These are phyloP conservation scores for Pestalotiopsis sp. DNA, from an alignment of 2,329 filamentous ascomycete species.

Conservation along the genomic window DNA sequence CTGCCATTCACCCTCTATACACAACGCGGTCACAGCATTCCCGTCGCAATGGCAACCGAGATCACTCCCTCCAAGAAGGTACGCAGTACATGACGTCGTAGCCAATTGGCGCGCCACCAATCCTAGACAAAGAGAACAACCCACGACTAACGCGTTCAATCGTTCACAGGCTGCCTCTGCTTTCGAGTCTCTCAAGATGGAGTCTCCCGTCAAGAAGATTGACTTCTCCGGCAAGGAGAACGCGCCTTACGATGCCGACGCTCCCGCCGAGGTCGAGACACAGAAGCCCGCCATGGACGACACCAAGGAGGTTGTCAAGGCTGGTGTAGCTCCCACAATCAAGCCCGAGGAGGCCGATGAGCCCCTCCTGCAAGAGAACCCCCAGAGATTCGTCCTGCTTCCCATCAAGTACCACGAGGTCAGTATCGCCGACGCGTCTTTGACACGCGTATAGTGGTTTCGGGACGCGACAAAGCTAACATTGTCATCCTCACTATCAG, in stretches of 20 bases:
- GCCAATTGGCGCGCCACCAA: constrained; percentile 21
- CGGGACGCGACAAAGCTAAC: constrained; percentile 39
- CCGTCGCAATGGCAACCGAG: constrained; percentile 71
- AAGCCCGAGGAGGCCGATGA: constrained; percentile 78
- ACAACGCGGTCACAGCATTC: constrained; percentile 21
- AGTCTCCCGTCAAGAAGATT: constrained; percentile 89
- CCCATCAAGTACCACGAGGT: constrained; percentile 99
- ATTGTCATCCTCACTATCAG: constrained; percentile 47
- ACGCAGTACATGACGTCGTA: constrained; percentile 36
- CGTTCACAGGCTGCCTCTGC: constrained; percentile 75
- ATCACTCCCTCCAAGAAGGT: constrained; percentile 65
- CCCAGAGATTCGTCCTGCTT: constrained; percentile 94
- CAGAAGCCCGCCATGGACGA: constrained; percentile 61
- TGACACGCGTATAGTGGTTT: constrained; percentile 71
- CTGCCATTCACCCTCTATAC: constrained; percentile 20
- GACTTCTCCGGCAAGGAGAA: constrained; percentile 89
- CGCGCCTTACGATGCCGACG: constrained; percentile 53
- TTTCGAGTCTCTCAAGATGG: constrained; percentile 89
- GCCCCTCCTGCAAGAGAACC: constrained; percentile 93
- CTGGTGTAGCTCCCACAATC: constrained; percentile 50
- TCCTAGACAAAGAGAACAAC: constrained; percentile 20
- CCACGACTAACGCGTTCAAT: constrained; percentile 23
- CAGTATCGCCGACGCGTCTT: constrained; percentile 50
- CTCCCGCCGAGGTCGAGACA: constrained; percentile 60
- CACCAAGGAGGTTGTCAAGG: constrained; percentile 39